phyloP scores from a whole-genome alignment of 164 flowering plant genomes.

The grape (Vitis vinifera) region DNA sequence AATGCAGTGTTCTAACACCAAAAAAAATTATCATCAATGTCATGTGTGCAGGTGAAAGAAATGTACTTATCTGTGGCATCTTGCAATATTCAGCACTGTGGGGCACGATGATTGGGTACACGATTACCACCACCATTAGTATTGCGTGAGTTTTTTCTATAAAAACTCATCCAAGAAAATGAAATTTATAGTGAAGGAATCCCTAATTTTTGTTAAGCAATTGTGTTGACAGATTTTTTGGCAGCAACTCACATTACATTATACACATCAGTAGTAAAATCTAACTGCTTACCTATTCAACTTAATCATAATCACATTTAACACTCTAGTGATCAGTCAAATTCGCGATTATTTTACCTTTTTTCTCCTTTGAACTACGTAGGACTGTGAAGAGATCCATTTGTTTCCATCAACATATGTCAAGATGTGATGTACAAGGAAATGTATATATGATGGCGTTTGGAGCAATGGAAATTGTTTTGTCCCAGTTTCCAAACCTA shows the following conservation, averaged over 20 bases:
- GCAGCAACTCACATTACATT: too few relatives aligned
- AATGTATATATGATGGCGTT: slow-evolving; percentile 25
- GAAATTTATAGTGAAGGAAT: too few relatives aligned
- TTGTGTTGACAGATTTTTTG: too few relatives aligned
- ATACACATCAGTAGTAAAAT: too few relatives aligned
- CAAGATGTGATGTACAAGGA: slow-evolving; percentile 26
- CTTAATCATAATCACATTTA: neutral
- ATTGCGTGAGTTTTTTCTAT: slow-evolving; percentile 27
- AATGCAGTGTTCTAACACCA: too few relatives aligned
- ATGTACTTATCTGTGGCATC: slow-evolving; percentile 20
- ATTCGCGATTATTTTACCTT: neutral
- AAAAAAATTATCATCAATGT: too few relatives aligned
- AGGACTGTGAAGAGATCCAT: slow-evolving; percentile 27
- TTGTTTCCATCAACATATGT: slow-evolving; percentile 29
- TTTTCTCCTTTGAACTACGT: neutral
- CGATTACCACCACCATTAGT: slow-evolving; percentile 31
- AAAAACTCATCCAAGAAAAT: too few relatives aligned
- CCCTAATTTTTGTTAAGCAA: too few relatives aligned
- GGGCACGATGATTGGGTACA: slow-evolving; percentile 37
- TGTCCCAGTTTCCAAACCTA: slow-evolving; percentile 43
- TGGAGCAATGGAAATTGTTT: slow-evolving; percentile 33
- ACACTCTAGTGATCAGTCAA: too few relatives aligned
- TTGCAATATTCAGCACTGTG: slow-evolving; percentile 26
- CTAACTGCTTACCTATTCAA: neutral
- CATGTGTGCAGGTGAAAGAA: slow-evolving; percentile 18